A percentile compares a stretch with the other conserved stretches of the same genome.
These are phyloP conservation scores for Diplogelasinospora grovesii DNA, from an alignment of 495 filamentous ascomycete species.

Conservation along the genomic window DNA sequence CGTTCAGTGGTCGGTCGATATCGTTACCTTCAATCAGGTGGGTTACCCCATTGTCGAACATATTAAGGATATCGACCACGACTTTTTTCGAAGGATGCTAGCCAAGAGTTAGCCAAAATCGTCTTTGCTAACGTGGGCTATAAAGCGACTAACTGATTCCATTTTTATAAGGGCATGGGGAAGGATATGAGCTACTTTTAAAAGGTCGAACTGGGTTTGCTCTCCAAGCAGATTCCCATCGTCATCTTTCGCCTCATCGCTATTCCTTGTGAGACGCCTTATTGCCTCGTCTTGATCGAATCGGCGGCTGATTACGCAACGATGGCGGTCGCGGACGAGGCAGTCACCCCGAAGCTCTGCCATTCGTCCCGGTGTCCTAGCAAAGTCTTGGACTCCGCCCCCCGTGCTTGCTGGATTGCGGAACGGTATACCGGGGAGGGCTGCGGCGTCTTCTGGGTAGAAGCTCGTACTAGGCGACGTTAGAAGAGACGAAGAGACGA, in stretches of 20 bases:
- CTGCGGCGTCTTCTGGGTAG: slow-evolving; percentile 19
- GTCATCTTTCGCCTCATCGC: slow-evolving; percentile 15
- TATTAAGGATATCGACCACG: slow-evolving; percentile 19
- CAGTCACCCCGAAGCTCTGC: slow-evolving; percentile 17
- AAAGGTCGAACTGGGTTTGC: slow-evolving; percentile 10
- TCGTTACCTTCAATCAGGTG: slow-evolving; percentile 18
- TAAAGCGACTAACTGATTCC: slow-evolving; percentile 7
- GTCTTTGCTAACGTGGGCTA: slow-evolving; percentile 1
- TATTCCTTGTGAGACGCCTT: slow-evolving; percentile 8
- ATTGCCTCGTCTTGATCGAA: slow-evolving; percentile 19
- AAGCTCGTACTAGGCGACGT: slow-evolving; percentile 19
- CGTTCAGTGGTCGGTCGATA: slow-evolving; percentile 20
- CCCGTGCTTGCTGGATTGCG: slow-evolving; percentile 14
- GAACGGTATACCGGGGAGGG: slow-evolving; percentile 16
- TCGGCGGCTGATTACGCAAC: slow-evolving; percentile 20
- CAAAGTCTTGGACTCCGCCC: slow-evolving; percentile 9
- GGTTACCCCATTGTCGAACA: slow-evolving; percentile 17
- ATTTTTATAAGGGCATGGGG: slow-evolving; percentile 20
- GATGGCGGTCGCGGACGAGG: slow-evolving; percentile 23
- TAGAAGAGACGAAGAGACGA: slow-evolving; percentile 3
- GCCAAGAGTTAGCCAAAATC: background rate
- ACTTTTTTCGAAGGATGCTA: slow-evolving; percentile 14
- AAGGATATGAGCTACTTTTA: slow-evolving; percentile 25
- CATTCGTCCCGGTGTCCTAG: slow-evolving; percentile 17
- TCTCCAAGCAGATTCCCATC: slow-evolving; percentile 15